Evolutionary conservation across 2,329 filamentous ascomycete genomes (phyloP), one percentile per base, ranked within the genome.

Genomic region (Falciphora oryzae): DNA sequence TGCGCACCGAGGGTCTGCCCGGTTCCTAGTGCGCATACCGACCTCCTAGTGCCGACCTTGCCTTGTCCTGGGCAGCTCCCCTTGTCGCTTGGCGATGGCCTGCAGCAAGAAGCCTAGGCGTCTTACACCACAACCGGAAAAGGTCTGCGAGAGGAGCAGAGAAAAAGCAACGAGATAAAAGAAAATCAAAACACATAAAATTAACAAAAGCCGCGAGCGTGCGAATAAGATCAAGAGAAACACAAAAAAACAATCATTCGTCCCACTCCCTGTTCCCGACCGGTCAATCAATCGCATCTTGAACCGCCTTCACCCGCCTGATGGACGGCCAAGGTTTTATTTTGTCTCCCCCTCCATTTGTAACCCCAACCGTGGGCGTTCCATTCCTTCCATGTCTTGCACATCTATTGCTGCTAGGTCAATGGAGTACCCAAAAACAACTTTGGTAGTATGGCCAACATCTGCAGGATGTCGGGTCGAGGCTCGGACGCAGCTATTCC

Each of bases 151-250:
- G 53, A 32, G n/a, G 14, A 62, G 31, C 29, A 44, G 25, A 7
- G n/a, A 29, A 56, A 16, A 62, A 32, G 10, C 7, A 61, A 38
- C 32, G 28, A 31, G 31, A 44, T 25, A 29, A 64, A 18, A 59
- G 22, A 57, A 25, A 27, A 63, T 35, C n/a, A 14, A 58, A 63
- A 63, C 44, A 57, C 38, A 50, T 50, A 18, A 18, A 50, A 50
- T 5, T 11, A 50, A 18, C 38, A 50, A 50, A 22, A 22, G 38
- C 38, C 7, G 38, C 38, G 38, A 22, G 38, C 16, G 38, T 22
- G 44, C 4, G n/a, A 53, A 53, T 10, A 11, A n/a, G 18, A 14
- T 0, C 3, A 10, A 53, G 10, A 8, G 18, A 53, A 53, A 14
- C 8, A 35, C 8, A 25, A 53, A 50, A 50, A 16, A 53, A 53